A percentile compares a stretch with the other conserved stretches of the same genome.
These are phyloP conservation scores for Epicoccum nigrum DNA, from an alignment of 2,329 filamentous ascomycete genomes.

Conservation along the genomic window DNA sequence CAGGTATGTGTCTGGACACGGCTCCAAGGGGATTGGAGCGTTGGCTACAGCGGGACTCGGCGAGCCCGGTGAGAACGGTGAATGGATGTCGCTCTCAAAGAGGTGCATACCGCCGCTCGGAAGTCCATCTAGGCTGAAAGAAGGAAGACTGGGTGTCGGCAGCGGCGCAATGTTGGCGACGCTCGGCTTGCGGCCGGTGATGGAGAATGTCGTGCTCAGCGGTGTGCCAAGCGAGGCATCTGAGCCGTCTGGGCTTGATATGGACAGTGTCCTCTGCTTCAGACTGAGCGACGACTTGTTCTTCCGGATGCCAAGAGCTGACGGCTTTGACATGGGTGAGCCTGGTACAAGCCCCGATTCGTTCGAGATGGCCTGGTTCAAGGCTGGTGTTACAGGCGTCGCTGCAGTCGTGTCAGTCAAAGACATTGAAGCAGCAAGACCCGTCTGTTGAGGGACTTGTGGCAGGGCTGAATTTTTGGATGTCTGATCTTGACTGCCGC, in stretches of 20 bases:
- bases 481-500: slow-evolving; percentile 31
- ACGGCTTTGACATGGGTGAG: slow-evolving; percentile 44
- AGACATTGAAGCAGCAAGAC: slow-evolving; percentile 40
- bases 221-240: slow-evolving; percentile 78
- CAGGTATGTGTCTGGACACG: slow-evolving; percentile 86
- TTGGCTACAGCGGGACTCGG: slow-evolving; percentile 67
- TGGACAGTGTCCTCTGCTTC: slow-evolving; percentile 75
- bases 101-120: slow-evolving; percentile 74
- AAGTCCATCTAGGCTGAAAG: slow-evolving; percentile 64
- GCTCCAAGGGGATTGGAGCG: slow-evolving; percentile 79
- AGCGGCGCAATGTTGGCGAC: slow-evolving; percentile 67
- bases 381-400: slow-evolving; percentile 46
- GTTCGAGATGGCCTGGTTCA: slow-evolving; percentile 50
- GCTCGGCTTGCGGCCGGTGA: slow-evolving; percentile 55
- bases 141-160: slow-evolving; percentile 70
- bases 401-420: slow-evolving; percentile 49
- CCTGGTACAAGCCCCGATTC: slow-evolving; percentile 49
- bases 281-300: slow-evolving; percentile 66
- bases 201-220: slow-evolving; percentile 69
- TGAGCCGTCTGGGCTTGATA: slow-evolving; percentile 63
- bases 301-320: slow-evolving; percentile 50
- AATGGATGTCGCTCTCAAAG: slow-evolving; percentile 83
- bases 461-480: slow-evolving; percentile 44
- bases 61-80: slow-evolving; percentile 66
- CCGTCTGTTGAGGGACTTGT: slow-evolving; percentile 31